Conservation (phyloP, 2,329 filamentous ascomycete species). For the Didymella pomorum region DNA sequence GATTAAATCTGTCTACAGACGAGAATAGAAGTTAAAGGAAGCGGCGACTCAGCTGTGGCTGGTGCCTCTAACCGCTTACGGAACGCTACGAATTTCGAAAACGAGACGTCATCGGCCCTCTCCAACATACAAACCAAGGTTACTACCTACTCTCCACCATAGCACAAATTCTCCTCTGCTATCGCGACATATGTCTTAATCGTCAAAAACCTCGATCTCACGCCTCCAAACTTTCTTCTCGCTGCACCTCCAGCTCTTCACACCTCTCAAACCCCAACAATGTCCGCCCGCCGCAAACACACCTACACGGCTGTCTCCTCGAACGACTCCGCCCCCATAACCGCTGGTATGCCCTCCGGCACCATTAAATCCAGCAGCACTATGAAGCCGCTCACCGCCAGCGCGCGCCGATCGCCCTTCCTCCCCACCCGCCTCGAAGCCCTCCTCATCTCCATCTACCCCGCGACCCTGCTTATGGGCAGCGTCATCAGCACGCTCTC, state of each 20-base stretch:
- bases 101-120: slow-evolving; percentile 33
- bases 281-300: slow-evolving; percentile 47
- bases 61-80: no score
- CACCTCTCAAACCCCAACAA: slow-evolving; percentile 16
- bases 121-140: slow-evolving; percentile 10
- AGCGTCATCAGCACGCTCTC: slow-evolving; percentile 82
- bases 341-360: slow-evolving; percentile 35
- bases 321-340: slow-evolving; percentile 29
- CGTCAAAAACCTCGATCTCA: background rate
- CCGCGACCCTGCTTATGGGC: slow-evolving; percentile 78
- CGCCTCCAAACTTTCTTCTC: background rate
- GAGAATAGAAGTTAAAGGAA: slow-evolving; percentile 22
- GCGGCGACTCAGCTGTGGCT: no score
- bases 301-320: slow-evolving; percentile 23
- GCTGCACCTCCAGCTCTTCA: background rate
- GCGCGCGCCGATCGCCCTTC: slow-evolving; percentile 61
- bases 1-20: slow-evolving; percentile 26
- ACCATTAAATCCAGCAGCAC: slow-evolving; percentile 35
- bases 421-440: slow-evolving; percentile 75
- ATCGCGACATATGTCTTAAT: slow-evolving; percentile 3
- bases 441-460: slow-evolving; percentile 74
- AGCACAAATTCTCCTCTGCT: background rate
- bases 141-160: background rate
- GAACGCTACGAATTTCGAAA: background rate
- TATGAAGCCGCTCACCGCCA: slow-evolving; percentile 34